phyloP scores from a whole-genome alignment of 2,329 filamentous ascomycete genomes.

The Clathrospora elynae region DNA sequence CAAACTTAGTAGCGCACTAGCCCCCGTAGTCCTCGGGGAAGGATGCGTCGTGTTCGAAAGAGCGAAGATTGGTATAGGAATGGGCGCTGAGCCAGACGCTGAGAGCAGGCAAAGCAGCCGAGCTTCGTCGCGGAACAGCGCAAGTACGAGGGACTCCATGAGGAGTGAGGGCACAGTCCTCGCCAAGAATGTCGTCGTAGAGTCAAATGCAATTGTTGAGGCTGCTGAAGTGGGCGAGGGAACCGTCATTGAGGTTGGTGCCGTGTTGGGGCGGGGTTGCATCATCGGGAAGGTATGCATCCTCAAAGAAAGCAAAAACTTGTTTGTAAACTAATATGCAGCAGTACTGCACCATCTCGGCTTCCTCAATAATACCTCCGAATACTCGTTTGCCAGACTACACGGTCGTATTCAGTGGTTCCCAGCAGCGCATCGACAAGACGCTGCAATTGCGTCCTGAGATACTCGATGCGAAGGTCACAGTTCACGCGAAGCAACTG shows the following conservation, averaged over 20 bases:
- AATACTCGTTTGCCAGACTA: constrained; percentile 52
- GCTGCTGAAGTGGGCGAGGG: constrained; percentile 47
- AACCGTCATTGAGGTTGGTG: constrained; percentile 41
- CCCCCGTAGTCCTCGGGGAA: constrained; percentile 52
- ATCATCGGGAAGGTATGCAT: constrained; percentile 50
- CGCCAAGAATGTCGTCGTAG: constrained; percentile 52
- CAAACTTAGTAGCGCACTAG: constrained; percentile 52
- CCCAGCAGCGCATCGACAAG: constrained; percentile 46
- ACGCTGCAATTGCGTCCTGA: constrained; percentile 44
- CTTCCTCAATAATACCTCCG: constrained; percentile 43
- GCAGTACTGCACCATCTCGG: constrained; percentile 53
- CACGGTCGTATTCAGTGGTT: constrained; percentile 52
- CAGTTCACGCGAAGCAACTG: constrained; percentile 44
- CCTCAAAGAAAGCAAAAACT: neutral
- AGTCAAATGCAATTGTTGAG: constrained; percentile 51
- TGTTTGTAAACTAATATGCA: constrained; percentile 4
- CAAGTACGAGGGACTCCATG: constrained; percentile 16
- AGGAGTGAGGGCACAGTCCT: constrained; percentile 45
- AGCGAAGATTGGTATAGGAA: constrained; percentile 49
- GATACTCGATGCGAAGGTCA: constrained; percentile 34
- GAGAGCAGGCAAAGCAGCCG: constrained; percentile 24
- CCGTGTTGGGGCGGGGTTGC: constrained; percentile 40
- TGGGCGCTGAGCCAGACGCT: constrained; percentile 23
- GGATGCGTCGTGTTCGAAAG: constrained; percentile 78
- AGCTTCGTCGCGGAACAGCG: constrained; percentile 17